These are phyloP conservation scores for Ogataea angusta DNA, from an alignment of 805 yeast genomes.

Conservation along the genomic window DNA sequence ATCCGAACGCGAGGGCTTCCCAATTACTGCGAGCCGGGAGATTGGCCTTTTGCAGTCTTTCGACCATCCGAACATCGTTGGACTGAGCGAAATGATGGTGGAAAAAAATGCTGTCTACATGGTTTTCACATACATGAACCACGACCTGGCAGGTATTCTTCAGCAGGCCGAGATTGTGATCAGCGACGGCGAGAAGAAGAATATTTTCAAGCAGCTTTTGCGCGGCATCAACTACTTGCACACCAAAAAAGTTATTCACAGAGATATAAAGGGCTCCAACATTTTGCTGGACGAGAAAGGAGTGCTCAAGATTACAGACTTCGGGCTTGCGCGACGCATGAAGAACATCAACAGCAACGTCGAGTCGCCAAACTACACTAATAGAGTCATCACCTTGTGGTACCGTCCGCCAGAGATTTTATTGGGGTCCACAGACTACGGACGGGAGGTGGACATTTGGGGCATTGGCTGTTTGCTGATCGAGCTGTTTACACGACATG, in stretches of 20 bases:
- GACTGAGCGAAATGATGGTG: constrained; percentile 85
- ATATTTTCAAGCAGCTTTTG: constrained; percentile 60
- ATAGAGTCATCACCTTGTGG: constrained; percentile 95
- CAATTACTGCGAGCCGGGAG: constrained; percentile 92
- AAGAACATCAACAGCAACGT: constrained; percentile 45
- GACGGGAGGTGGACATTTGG: constrained; percentile 92
- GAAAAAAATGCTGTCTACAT: constrained; percentile 72
- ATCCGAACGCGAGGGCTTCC: constrained; percentile 89
- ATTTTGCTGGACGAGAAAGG: constrained; percentile 64
- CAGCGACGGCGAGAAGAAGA: constrained; percentile 62
- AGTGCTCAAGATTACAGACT: constrained; percentile 69
- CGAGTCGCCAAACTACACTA: constrained; percentile 78
- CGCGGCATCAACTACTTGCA: constrained; percentile 71
- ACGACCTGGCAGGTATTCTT: constrained; percentile 85
- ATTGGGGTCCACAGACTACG: constrained; percentile 87
- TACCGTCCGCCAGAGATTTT: constrained; percentile 94
- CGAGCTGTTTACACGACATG: constrained; percentile 71
- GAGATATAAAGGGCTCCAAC: constrained; percentile 83
- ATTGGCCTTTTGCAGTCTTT: constrained; percentile 80
- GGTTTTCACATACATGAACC: constrained; percentile 92
- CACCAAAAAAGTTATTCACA: constrained; percentile 62
- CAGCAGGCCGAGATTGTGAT: constrained; percentile 69
- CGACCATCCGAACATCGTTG: constrained; percentile 77
- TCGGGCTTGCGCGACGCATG: constrained; percentile 79
- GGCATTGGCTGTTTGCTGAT: constrained; percentile 90